phyloP scores from a whole-genome alignment of 2,329 filamentous ascomycete genomes.

The Zymoseptoria brevis region DNA sequence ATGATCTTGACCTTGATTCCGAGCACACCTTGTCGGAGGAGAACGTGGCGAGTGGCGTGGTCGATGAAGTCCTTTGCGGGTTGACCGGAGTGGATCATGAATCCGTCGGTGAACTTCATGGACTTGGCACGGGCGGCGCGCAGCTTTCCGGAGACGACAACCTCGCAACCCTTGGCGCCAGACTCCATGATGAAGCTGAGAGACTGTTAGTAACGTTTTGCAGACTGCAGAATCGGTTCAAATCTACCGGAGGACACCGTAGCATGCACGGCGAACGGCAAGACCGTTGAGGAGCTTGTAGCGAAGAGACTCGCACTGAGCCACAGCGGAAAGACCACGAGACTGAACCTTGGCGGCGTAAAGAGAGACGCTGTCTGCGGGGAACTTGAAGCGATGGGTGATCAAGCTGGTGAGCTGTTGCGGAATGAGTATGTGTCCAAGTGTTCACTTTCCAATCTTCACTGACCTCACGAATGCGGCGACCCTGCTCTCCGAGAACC shows the following conservation, averaged over 20 bases:
- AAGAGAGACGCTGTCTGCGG: constrained; percentile 98
- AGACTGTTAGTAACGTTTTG: constrained; percentile 4
- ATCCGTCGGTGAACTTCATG: constrained; percentile 99
- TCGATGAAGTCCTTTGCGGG: constrained; percentile 99
- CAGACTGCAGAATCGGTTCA: neutral
- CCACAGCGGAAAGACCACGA: constrained; percentile 98
- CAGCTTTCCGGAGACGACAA: constrained; percentile 98
- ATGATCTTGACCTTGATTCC: constrained; percentile 99
- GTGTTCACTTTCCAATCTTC: neutral
- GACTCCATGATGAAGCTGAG: constrained; percentile 98
- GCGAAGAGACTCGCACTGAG: constrained; percentile 99
- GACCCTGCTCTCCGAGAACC: constrained; percentile 98
- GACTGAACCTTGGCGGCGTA: constrained; percentile 99
- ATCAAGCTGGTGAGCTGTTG: constrained; percentile 86
- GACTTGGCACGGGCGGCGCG: constrained; percentile 98
- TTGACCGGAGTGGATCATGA: constrained; percentile 99
- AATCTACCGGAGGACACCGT: constrained; percentile 70
- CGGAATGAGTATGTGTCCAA: constrained; percentile 6
- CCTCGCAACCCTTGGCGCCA: constrained; percentile 99
- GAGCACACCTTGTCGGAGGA: constrained; percentile 98
- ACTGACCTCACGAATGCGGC: constrained; percentile 80
- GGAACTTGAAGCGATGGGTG: constrained; percentile 99
- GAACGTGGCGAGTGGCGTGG: constrained; percentile 95
- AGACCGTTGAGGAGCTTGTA: constrained; percentile 99
- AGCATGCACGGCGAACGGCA: constrained; percentile 96